Evolutionary conservation across 2,329 filamentous ascomycete species (phyloP).

Genomic region (Phoma sp.): DNA sequence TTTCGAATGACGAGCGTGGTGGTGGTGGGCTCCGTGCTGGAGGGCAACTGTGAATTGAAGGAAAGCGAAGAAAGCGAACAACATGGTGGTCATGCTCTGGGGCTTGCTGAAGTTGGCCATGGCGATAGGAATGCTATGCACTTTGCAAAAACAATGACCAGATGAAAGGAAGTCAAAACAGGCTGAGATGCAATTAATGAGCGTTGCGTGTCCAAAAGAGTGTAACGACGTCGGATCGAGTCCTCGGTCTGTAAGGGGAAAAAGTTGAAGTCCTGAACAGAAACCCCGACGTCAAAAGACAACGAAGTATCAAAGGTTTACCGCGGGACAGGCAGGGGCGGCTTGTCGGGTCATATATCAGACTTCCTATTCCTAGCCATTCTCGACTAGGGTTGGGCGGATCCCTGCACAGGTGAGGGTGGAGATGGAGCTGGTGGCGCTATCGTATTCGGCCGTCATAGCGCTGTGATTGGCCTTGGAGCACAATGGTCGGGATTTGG

Average conservation of each 20-base stretch:
- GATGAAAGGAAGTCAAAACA: constrained; percentile 19
- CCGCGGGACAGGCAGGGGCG: constrained; percentile 34
- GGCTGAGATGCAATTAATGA: constrained; percentile 21
- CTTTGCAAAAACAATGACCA: constrained; percentile 19
- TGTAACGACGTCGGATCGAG: constrained; percentile 42
- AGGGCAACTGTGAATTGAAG: constrained; percentile 43
- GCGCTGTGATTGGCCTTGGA: constrained; percentile 28
- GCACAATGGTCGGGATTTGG: constrained; percentile 22
- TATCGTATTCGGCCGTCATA: constrained; percentile 17
- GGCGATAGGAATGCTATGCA: constrained; percentile 12
- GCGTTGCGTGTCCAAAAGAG: constrained; percentile 38
- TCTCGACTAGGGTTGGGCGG: constrained; percentile 25
- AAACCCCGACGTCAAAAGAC: constrained; percentile 39
- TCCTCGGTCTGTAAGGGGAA: constrained; percentile 37
- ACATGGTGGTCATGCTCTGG: constrained; percentile 40
- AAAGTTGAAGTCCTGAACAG: constrained; percentile 25
- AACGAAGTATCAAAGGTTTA: constrained; percentile 41
- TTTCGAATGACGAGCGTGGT: constrained; percentile 25
- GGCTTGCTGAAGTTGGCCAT: constrained; percentile 50
- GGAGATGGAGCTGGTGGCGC: constrained; percentile 28
- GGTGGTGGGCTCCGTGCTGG: constrained; percentile 35
- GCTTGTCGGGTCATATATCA: constrained; percentile 42
- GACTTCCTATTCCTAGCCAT: constrained; percentile 32
- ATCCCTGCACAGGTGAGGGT: constrained; percentile 25
- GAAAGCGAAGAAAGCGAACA: constrained; percentile 43